Conservation (phyloP, 2,329 filamentous ascomycete species). For the Juglanconis oblonga region DNA sequence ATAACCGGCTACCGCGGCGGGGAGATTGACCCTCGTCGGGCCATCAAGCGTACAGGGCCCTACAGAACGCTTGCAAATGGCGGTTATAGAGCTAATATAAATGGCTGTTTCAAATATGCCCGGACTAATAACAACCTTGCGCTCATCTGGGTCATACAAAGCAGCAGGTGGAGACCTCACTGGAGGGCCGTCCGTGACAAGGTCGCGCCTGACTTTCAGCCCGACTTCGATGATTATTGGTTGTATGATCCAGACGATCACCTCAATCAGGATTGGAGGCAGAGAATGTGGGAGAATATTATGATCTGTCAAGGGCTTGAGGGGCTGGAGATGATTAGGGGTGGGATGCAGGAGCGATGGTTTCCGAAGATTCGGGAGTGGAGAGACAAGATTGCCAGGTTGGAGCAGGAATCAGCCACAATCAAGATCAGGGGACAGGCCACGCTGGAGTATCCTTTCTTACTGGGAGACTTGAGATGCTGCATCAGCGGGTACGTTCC, state of each 20-base stretch:
- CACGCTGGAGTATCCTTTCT: neutral
- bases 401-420: neutral
- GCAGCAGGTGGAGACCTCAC: neutral
- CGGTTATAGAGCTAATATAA: neutral
- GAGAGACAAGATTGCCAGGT: neutral
- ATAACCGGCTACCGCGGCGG: too few species aligned
- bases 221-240: neutral
- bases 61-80: neutral
- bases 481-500: neutral
- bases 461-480: neutral
- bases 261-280: neutral
- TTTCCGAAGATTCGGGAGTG: neutral
- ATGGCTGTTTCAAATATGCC: too few species aligned
- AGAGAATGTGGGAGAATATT: neutral
- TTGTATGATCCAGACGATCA: neutral
- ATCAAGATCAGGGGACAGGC: neutral
- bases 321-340: neutral
- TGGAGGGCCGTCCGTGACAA: neutral
- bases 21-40: neutral
- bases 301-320: neutral
- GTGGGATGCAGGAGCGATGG: neutral
- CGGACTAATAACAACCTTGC: neutral
- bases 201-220: neutral
- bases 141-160: neutral
- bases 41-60: neutral